Evolutionary conservation across 2,329 filamentous ascomycete species (phyloP), one percentile per base, ranked within the genome.

Genomic region (Nigrograna mackinnonii): DNA sequence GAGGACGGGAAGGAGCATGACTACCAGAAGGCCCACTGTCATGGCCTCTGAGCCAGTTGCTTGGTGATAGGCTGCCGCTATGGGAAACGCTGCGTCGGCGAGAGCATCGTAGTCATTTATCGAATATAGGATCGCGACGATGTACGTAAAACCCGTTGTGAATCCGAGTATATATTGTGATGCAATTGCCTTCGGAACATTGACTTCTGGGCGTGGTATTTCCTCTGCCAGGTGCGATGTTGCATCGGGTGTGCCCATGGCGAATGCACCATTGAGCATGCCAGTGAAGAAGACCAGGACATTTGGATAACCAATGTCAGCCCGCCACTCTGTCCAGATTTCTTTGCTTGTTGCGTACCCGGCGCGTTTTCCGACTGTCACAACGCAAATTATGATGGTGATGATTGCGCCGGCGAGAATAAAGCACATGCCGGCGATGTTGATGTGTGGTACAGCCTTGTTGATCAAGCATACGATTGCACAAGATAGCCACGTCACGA

Each of bases 1-100:
- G 17, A 78, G 52, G 24, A 71, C 70, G 52, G 75, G 78, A 34
- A 76, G 71, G 41, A 77, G 49, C 41, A 81, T 68, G 44, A 83
- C 77, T 49, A 83, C 72, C n/a, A 83, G 62, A 6, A 84, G 68
- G 3, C 79, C 80, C 28, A 84, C 75, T 0, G 79, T 77, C 11
- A 75, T 80, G 1, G 73, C 77, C 13, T 50, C 55, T 19, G 66
- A 66, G 13, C 73, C 73, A 2, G 74, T 78, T 1, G 75, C 74
- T 54, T 78, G 75, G 18, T 53, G 53, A 52, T 78, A 78, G 34
- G 76, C 72, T 45, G 69, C 71, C 24, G 24, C 24, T 28, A n/a
- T 28, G 9, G 24, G 24, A 9, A 9, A 28, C 24, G 24, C 24
- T 28, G 24, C 24, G 24, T 28, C n/a, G n/a, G n/a, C n/a, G 5